phyloP scores from a whole-genome alignment of 768 basidiomycete species.

The Phanerochaete sordida region DNA sequence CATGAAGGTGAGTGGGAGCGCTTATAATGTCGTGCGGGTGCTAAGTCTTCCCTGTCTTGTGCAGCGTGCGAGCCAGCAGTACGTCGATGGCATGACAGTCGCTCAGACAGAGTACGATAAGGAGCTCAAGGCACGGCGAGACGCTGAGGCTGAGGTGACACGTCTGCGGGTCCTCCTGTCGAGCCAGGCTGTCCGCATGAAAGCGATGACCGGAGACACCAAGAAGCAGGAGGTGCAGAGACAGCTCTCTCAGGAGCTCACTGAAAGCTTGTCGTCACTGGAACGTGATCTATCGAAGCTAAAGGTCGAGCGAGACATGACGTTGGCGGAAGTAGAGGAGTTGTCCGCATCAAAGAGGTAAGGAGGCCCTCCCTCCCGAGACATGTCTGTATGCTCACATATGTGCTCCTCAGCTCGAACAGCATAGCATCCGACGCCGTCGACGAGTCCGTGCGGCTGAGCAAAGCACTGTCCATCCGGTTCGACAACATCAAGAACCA shows the following conservation, averaged over 20 bases:
- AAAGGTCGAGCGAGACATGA: slow-evolving; percentile 86
- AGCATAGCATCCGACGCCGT: slow-evolving; percentile 16
- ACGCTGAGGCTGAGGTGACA: slow-evolving; percentile 90
- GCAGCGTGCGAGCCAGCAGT: slow-evolving; percentile 88
- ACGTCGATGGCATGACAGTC: slow-evolving; percentile 87
- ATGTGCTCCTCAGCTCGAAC: slow-evolving; percentile 15
- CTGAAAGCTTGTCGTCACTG: slow-evolving; percentile 68
- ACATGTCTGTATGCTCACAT: not conserved
- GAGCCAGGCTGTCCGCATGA: slow-evolving; percentile 84
- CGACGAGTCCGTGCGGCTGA: slow-evolving; percentile 26
- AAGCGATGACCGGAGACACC: slow-evolving; percentile 78
- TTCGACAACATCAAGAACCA: slow-evolving; percentile 85
- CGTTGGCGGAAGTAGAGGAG: slow-evolving; percentile 92
- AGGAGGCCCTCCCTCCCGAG: slow-evolving; percentile 17
- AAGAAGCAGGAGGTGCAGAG: slow-evolving; percentile 76
- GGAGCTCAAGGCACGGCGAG: slow-evolving; percentile 82
- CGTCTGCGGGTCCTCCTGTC: slow-evolving; percentile 81
- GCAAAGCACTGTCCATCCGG: slow-evolving; percentile 75
- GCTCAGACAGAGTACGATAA: slow-evolving; percentile 94
- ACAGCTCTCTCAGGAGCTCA: slow-evolving; percentile 75
- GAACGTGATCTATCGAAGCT: slow-evolving; percentile 86
- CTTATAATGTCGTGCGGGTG: not conserved
- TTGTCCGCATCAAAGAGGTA: slow-evolving; percentile 73
- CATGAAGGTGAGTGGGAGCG: slow-evolving; percentile 61
- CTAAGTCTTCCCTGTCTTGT: not conserved